phyloP scores from a whole-genome alignment of 805 yeast genomes.

The Sugiyamaella floridensis region DNA sequence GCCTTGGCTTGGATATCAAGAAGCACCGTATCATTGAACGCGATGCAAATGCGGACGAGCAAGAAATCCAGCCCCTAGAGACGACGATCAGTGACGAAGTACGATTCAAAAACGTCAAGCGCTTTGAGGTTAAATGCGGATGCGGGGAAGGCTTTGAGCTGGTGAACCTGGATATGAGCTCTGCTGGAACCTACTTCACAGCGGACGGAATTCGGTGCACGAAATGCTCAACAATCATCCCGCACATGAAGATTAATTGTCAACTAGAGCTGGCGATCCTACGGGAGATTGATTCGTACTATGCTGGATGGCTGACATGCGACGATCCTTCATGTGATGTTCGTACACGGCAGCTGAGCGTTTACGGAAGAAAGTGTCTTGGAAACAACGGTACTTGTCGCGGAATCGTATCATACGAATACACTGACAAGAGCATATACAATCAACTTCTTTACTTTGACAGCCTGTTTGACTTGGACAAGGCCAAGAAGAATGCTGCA shows the following conservation, averaged over 20 bases:
- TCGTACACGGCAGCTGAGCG: conserved; percentile 77
- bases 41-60: conserved; percentile 13
- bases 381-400: conserved; percentile 56
- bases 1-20: conserved; percentile 70
- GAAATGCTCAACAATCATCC: conserved; percentile 47
- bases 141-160: conserved; percentile 59
- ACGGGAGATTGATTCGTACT: conserved; percentile 62
- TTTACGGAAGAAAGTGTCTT: conserved; percentile 81
- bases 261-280: conserved; percentile 75
- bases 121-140: conserved; percentile 49
- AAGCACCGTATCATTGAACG: conserved; percentile 39
- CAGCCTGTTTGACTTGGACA: conserved; percentile 73
- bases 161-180: conserved; percentile 67
- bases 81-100: conserved; percentile 75
- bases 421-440: conserved; percentile 73
- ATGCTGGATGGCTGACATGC: conserved; percentile 80
- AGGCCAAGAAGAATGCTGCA: conserved; percentile 48
- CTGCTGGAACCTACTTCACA: conserved; percentile 43
- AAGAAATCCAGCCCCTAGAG: conserved; percentile 60
- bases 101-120: conserved; percentile 62
- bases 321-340: conserved; percentile 79
- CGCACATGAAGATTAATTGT: conserved; percentile 50
- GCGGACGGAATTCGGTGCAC: conserved; percentile 67
- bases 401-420: conserved; percentile 74
- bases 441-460: conserved; percentile 77